Percentiles rank a stretch among this genome's conserved stretches.
These are phyloP conservation scores for Ploettnerulaceae sp. DNA, from an alignment of 2,329 filamentous ascomycete genomes.

Conservation along the genomic window DNA sequence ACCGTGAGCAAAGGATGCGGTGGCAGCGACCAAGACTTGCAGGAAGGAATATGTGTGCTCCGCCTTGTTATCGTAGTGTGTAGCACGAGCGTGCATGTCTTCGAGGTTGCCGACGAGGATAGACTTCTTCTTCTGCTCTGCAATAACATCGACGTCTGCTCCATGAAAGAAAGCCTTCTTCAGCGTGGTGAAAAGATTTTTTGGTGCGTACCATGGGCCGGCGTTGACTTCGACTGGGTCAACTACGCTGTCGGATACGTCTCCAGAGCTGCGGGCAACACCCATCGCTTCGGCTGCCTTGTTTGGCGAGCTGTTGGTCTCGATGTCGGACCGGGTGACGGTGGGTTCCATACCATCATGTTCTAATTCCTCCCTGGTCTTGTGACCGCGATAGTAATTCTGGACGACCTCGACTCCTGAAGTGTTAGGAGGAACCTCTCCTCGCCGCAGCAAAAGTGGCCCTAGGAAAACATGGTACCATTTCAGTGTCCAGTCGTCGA, in stretches of 20 bases:
- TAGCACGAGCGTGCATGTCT: slow-evolving; percentile 46
- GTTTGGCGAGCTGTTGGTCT: not conserved
- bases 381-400: slow-evolving; percentile 40
- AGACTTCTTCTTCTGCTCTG: slow-evolving; percentile 38
- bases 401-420: slow-evolving; percentile 33
- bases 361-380: slow-evolving; percentile 34
- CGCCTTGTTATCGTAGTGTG: slow-evolving; percentile 57
- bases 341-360: slow-evolving; percentile 1
- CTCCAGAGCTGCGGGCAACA: not conserved
- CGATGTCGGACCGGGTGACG: not conserved
- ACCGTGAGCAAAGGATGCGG: slow-evolving; percentile 55
- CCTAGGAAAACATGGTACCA: slow-evolving; percentile 40
- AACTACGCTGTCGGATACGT: not conserved
- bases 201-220: slow-evolving; percentile 1
- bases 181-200: slow-evolving; percentile 15
- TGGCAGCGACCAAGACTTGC: slow-evolving; percentile 48
- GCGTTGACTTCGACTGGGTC: not conserved
- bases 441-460: slow-evolving; percentile 38
- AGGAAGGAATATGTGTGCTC: slow-evolving; percentile 57
- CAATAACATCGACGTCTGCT: slow-evolving; percentile 41
- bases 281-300: not conserved
- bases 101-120: slow-evolving; percentile 49
- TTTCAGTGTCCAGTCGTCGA: slow-evolving; percentile 41
- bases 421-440: slow-evolving; percentile 34
- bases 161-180: slow-evolving; percentile 46